Base-by-base conservation (phyloP, 1,139 yeast species). In the Yamadazyma spencermartinsiae region DNA sequence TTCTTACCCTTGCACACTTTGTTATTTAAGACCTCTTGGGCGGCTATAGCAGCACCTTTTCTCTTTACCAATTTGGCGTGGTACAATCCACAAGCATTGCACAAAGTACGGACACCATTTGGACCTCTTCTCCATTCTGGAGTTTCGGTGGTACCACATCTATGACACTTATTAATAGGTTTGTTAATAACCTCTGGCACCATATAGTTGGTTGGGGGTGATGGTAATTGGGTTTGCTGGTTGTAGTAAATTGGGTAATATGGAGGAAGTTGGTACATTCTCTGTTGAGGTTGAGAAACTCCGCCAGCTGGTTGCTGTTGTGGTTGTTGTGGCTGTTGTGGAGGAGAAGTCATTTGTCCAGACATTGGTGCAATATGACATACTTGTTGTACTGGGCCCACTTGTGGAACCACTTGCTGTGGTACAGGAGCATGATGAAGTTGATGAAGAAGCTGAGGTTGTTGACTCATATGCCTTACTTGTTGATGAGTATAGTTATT, bases 81-180 rank as follows among this genome's bases (percentile, higher is more conserved):
- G 58, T 78, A 86, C 36, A 88, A 68, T 0, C 96, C 96, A 63
- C 96, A 88, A 0, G 96, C 95, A 59, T 88, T 88, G 61, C 96
- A 88, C 42, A 88, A 66, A 0, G 95, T 86, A 37, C 94, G 70
- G 11, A 84, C 85, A 0, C 96, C 96, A 44, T 80, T 78, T 2
- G 96, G 96, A 0, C 96, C 96, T 40, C 89, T 72, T 48, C 96
- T 71, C 96, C 96, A 88, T 63, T 88, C 96, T 1, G 96, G 95
- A 1, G 96, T 87, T 44, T 82, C 87, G 2, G 78, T 74, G n/a
- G 86, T 81, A 15, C 84, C 86, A 59, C 96, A 88, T 46, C 68
- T 50, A 36, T 62, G 67, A 43, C 68, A 62, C 48, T 60, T 63
- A 43, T 68, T 65, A 24, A 56, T 54, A 9, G 70, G 69, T 43